Conservation (phyloP, 1,284 basidiomycete species). For the Grifola frondosa region DNA sequence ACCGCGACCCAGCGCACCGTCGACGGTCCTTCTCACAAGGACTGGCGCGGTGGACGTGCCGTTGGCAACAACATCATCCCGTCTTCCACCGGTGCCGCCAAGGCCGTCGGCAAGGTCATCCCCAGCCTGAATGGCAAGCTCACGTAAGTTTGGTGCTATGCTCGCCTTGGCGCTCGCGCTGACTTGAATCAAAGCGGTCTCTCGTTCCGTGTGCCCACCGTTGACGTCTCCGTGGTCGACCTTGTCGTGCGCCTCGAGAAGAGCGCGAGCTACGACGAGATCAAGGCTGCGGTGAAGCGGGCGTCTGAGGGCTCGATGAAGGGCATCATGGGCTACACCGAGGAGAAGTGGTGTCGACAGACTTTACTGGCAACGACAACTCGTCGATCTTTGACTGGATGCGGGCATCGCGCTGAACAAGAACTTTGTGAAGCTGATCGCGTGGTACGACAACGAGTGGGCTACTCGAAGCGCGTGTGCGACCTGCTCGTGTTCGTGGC, state of each 20-base stretch:
- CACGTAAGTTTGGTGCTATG: conserved; percentile 51
- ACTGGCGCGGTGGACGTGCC: conserved; percentile 96
- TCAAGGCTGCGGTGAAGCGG: conserved; percentile 86
- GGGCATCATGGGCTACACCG: conserved; percentile 94
- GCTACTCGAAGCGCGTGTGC: conserved; percentile 93
- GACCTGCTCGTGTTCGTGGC: conserved; percentile 88
- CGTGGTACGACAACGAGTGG: conserved; percentile 98
- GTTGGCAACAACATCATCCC: conserved; percentile 99
- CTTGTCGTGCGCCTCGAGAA: conserved; percentile 94
- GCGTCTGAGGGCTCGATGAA: conserved; percentile 74
- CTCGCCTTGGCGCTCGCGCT: conserved; percentile 2
- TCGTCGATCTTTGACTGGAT: conserved; percentile 88
- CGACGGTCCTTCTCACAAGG: conserved; percentile 93
- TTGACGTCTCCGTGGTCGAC: conserved; percentile 98
- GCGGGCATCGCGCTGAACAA: conserved; percentile 93
- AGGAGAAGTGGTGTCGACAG: conserved; percentile 95
- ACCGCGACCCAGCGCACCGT: conserved; percentile 99
- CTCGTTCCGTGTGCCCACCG: conserved; percentile 96
- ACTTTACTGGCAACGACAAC: conserved; percentile 81
- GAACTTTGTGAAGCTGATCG: conserved; percentile 94
- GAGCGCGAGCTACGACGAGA: conserved; percentile 82
- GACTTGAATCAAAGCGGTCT: conserved; percentile 69
- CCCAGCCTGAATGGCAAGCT: conserved; percentile 97
- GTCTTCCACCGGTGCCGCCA: conserved; percentile 98
- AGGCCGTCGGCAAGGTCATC: conserved; percentile 99